These are phyloP conservation scores for Spathaspora gorwiae DNA, from an alignment of 805 yeast genomes.

Conservation along the genomic window DNA sequence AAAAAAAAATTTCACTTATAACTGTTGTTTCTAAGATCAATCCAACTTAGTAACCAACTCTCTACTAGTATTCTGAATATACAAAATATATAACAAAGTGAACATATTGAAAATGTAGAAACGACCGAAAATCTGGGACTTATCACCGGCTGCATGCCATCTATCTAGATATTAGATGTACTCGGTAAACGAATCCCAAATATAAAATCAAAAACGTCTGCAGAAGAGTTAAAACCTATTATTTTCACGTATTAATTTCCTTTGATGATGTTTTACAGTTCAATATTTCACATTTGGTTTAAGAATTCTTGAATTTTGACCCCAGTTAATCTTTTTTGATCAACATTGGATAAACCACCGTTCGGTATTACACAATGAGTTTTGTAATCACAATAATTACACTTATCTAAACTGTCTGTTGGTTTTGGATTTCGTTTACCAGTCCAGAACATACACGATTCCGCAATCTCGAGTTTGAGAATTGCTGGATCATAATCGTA, in stretches of 20 bases:
- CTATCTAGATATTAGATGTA: conserved; percentile 18
- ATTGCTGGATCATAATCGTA: conserved; percentile 33
- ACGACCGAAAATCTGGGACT: conserved; percentile 13
- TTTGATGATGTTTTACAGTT: conserved; percentile 22
- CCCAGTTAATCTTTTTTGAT: background rate
- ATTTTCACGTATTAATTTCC: conserved; percentile 6
- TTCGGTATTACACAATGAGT: conserved; percentile 20
- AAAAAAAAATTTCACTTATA: background rate
- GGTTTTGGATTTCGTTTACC: conserved; percentile 51
- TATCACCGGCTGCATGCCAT: conserved; percentile 37
- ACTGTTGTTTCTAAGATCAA: background rate
- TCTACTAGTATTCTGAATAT: background rate
- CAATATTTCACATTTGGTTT: conserved; percentile 7
- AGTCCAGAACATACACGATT: conserved; percentile 51
- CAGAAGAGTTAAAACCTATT: conserved; percentile 19
- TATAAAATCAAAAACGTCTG: conserved; percentile 19
- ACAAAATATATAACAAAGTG: background rate
- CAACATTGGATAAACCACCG: conserved; percentile 2
- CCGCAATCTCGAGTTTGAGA: conserved; percentile 23
- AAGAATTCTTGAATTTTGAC: background rate
- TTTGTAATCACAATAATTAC: conserved; percentile 54
- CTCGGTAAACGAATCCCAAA: conserved; percentile 42
- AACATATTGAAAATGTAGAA: background rate
- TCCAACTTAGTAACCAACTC: background rate
- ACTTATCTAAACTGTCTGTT: conserved; percentile 37